phyloP scores from a whole-genome alignment of 2,329 filamentous ascomycete genomes.

The Cyanodermella asteris region DNA sequence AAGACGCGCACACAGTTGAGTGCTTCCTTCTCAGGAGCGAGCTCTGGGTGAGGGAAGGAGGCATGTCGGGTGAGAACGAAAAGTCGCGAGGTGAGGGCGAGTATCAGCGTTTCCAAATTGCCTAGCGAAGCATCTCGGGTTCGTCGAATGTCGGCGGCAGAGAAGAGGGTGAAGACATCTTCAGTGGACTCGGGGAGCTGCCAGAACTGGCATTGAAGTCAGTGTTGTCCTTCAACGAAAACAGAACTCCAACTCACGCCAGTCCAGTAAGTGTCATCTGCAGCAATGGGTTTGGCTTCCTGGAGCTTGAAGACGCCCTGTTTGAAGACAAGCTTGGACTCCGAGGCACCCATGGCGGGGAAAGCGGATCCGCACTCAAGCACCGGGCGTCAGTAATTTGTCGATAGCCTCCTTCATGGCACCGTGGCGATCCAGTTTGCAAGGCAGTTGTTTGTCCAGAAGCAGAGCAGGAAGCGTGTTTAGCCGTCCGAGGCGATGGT shows the following conservation, averaged over 20 bases:
- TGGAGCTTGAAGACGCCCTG: constrained; percentile 92
- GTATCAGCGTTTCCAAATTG: constrained; percentile 74
- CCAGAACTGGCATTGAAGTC: constrained; percentile 54
- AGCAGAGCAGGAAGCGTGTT: no score
- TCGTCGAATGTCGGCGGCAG: constrained; percentile 66
- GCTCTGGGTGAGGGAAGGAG: constrained; percentile 68
- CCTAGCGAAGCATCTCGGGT: constrained; percentile 66
- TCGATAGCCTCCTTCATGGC: constrained; percentile 1
- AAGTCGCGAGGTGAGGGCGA: constrained; percentile 63
- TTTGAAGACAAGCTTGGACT: constrained; percentile 97
- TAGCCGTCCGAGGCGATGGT: no score
- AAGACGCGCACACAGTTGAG: constrained; percentile 87
- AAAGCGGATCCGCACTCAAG: no score
- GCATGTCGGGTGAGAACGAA: constrained; percentile 69
- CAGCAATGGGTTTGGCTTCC: constrained; percentile 70
- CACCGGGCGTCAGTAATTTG: no score
- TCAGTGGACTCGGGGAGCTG: constrained; percentile 87
- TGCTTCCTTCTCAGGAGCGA: constrained; percentile 67
- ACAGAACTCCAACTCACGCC: constrained; percentile 36
- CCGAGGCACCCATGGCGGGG: constrained; percentile 68
- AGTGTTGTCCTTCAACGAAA: constrained; percentile 6
- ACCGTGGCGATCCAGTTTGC: no score
- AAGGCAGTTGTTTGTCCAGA: no score
- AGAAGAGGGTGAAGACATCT: constrained; percentile 92
- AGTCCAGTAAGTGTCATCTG: constrained; percentile 82